Conservation (phyloP, 2,329 filamentous ascomycete genomes). For the Clonostachys rosea region DNA sequence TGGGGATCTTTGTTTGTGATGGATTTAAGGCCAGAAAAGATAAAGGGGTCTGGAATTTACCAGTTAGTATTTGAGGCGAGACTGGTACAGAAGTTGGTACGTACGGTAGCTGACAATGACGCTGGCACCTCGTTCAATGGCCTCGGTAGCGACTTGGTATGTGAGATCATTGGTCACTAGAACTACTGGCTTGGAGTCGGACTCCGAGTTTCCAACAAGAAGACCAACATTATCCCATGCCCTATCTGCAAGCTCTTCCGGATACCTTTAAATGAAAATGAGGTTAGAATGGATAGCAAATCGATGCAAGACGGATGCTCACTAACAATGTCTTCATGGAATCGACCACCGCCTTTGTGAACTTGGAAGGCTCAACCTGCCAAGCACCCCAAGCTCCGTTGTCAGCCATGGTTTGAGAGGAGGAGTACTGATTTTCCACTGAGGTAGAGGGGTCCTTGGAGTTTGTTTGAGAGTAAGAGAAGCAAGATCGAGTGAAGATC, state of each 20-base stretch:
- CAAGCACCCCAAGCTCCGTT: slow-evolving; percentile 29
- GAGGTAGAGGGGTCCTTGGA: background rate
- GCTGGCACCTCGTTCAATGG: slow-evolving; percentile 69
- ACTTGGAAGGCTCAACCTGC: slow-evolving; percentile 30
- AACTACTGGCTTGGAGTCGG: slow-evolving; percentile 27
- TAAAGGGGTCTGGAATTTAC: slow-evolving; percentile 72
- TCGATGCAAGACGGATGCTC: background rate
- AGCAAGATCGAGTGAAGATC: background rate
- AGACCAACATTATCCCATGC: slow-evolving; percentile 97
- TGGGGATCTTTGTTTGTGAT: slow-evolving; percentile 81
- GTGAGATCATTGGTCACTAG: slow-evolving; percentile 84
- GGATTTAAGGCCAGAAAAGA: slow-evolving; percentile 89
- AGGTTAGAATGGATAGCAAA: background rate
- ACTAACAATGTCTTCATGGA: slow-evolving; percentile 77
- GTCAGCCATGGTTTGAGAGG: slow-evolving; percentile 13
- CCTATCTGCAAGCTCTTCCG: slow-evolving; percentile 81
- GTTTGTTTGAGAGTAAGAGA: background rate
- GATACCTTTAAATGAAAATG: slow-evolving; percentile 60
- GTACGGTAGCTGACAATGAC: slow-evolving; percentile 86
- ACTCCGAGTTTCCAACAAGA: slow-evolving; percentile 44
- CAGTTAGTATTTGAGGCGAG: background rate
- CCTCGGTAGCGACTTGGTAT: slow-evolving; percentile 82
- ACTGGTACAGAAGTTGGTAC: slow-evolving; percentile 1
- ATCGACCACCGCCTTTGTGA: slow-evolving; percentile 60
- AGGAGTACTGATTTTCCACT: background rate